Evolutionary conservation across 805 yeast genomes (phyloP).

Genomic region (Wickerhamomyces rabaulensis): DNA sequence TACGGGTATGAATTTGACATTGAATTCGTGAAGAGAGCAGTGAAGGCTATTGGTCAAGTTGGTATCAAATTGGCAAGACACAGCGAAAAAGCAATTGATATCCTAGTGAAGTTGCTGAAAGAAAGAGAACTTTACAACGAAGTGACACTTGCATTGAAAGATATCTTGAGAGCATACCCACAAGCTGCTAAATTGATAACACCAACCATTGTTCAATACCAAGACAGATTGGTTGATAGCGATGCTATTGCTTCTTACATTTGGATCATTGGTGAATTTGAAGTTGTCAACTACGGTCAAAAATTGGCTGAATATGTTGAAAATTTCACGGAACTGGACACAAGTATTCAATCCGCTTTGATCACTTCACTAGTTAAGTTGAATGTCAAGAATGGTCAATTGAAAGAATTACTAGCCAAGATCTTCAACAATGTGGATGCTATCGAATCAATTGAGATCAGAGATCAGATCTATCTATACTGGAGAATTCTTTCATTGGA

Average conservation of each 20-base stretch:
- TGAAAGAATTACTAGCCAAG: constrained; percentile 44
- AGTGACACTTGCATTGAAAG: constrained; percentile 55
- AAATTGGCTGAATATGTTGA: constrained; percentile 43
- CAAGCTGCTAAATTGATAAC: constrained; percentile 42
- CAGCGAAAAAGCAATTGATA: constrained; percentile 52
- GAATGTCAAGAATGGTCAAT: constrained; percentile 35
- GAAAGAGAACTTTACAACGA: constrained; percentile 65
- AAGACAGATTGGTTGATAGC: constrained; percentile 40
- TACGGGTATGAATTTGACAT: constrained; percentile 84
- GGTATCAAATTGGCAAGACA: constrained; percentile 57
- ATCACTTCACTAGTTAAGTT: constrained; percentile 61
- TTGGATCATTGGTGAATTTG: constrained; percentile 71
- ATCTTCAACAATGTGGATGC: constrained; percentile 61
- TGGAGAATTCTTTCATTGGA: constrained; percentile 68
- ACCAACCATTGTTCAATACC: constrained; percentile 46
- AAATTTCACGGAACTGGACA: constrained; percentile 53
- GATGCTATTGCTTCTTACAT: constrained; percentile 53
- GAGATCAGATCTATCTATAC: constrained; percentile 75
- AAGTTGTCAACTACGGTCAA: constrained; percentile 47
- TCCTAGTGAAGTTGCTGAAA: constrained; percentile 51
- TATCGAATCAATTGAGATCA: constrained; percentile 68
- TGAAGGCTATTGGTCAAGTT: constrained; percentile 64
- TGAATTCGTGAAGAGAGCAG: constrained; percentile 63
- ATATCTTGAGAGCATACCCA: constrained; percentile 63
- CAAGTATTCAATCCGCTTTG: constrained; percentile 53